Conservation (phyloP, 805 yeast genomes). For the Saccharomycopsis sp. region DNA sequence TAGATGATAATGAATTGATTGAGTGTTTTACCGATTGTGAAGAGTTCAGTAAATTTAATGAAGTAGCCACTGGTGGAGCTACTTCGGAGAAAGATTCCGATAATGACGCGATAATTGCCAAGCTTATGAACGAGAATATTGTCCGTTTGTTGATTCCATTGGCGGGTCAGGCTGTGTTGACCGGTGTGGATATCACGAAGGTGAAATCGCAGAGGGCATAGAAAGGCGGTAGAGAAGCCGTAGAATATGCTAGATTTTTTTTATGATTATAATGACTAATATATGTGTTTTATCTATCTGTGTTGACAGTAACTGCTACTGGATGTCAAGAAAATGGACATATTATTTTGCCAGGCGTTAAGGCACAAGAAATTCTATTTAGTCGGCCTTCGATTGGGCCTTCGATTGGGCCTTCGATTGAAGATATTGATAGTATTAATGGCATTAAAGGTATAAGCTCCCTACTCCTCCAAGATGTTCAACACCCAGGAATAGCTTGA, state of each 20-base stretch:
- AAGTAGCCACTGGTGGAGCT: background rate
- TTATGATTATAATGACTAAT: background rate
- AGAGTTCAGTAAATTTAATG: constrained; percentile 24
- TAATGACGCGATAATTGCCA: constrained; percentile 5
- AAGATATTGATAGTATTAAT: too few relatives aligned
- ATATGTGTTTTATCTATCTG: too few relatives aligned
- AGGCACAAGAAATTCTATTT: too few relatives aligned
- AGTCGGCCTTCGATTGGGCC: too few relatives aligned
- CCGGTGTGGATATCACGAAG: constrained; percentile 8
- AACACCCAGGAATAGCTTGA: background rate
- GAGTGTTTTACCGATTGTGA: constrained; percentile 66
- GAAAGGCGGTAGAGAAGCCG: too few relatives aligned
- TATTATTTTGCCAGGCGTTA: too few relatives aligned
- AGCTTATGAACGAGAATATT: constrained; percentile 20
- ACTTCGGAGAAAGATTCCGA: background rate
- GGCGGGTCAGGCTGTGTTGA: constrained; percentile 14
- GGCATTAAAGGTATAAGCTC: too few relatives aligned
- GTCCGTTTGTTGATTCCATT: constrained; percentile 14
- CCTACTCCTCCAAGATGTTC: background rate
- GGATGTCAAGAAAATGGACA: too few relatives aligned
- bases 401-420: too few relatives aligned
- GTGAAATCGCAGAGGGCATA: background rate
- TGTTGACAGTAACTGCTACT: too few relatives aligned
- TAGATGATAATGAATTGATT: constrained; percentile 67
- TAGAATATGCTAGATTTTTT: background rate